phyloP scores from a whole-genome alignment of 1,139 yeast species.

The Hemisphaericaspora subhashii region DNA sequence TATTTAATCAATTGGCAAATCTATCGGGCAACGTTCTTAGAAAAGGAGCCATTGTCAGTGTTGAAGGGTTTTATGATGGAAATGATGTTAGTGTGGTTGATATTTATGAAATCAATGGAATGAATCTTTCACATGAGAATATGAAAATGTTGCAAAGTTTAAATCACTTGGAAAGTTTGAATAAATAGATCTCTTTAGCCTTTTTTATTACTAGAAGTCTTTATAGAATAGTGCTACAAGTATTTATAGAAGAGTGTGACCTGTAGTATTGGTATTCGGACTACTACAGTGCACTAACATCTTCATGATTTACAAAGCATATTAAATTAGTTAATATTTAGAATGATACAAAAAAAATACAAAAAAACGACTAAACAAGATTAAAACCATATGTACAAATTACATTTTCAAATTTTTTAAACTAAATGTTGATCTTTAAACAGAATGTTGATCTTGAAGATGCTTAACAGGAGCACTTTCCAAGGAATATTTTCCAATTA shows the following conservation, averaged over 20 bases:
- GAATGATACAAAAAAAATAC: background rate
- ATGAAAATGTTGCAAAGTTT: slow-evolving; percentile 2
- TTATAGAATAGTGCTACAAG: too few species aligned
- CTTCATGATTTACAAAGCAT: background rate
- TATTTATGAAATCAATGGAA: slow-evolving; percentile 11
- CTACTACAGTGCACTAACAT: too few species aligned
- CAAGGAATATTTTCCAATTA: slow-evolving; percentile 37
- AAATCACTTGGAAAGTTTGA: slow-evolving; percentile 3
- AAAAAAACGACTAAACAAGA: background rate
- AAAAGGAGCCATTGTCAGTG: slow-evolving; percentile 19
- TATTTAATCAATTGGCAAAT: slow-evolving; percentile 12
- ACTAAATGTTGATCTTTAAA: too few species aligned
- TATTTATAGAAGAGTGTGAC: too few species aligned
- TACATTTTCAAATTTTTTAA: background rate
- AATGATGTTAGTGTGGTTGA: slow-evolving; percentile 7
- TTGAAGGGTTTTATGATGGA: slow-evolving; percentile 22
- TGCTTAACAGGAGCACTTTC: slow-evolving; percentile 39
- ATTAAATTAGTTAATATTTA: background rate
- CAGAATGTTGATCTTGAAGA: too few species aligned
- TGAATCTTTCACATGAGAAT: slow-evolving; percentile 9
- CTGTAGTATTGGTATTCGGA: too few species aligned
- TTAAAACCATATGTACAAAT: background rate
- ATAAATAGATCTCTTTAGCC: too few species aligned
- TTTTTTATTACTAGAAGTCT: background rate
- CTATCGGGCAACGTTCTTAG: slow-evolving; percentile 8